Evolutionary conservation across 192 early-diverging fungal genomes (phyloP), one percentile per base, ranked within the genome.

Genomic region (Thamnidium elegans): DNA sequence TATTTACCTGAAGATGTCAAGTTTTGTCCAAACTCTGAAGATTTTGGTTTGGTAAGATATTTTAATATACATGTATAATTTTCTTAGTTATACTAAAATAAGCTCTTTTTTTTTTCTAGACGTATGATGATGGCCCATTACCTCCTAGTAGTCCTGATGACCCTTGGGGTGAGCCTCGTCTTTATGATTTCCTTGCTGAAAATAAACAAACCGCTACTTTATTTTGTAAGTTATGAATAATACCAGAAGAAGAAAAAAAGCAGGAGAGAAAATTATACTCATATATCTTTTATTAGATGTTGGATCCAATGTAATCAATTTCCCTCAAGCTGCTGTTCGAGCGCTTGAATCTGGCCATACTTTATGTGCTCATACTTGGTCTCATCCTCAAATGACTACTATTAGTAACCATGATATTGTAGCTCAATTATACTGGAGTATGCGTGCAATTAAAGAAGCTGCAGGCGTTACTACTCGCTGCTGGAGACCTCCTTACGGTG

Each of bases 401-500:
- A 53, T 82, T 8, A 36, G 66, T 5, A 77, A 78, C 32, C 59
- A 76, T 36, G 63, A 71, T 17, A 34, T 89, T 34, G 78, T 86
- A 19, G 80, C 79, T 34, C 84, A 89, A 64, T 52, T 83, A 4
- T 62, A 79, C 14, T 73, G 68, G 60, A 62, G 64, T 2, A 63
- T 70, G 11, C 66, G 68, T 56, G 79, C 73, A 15, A 77, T 84
- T 58, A 77, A 79, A 47, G 70, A 70, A 31, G 77, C 69, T 32
- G 68, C 75, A 42, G 81, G 81, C 4, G 50, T 79, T 5, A 70
- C 66, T 4, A 60, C 79, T 10, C 76, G 73, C 45, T 79, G 75
- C 56, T 84, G 75, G 76, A 80, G 89, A n/a, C 86, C 86, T 17
- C 86, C 89, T 17, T 86, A 86, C 52, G 89, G 88, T 11, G 88